Percentiles rank a stretch among this genome's conserved stretches.
phyloP scores from a whole-genome alignment of 306 rosid species.

The Clitoria ternatea region DNA sequence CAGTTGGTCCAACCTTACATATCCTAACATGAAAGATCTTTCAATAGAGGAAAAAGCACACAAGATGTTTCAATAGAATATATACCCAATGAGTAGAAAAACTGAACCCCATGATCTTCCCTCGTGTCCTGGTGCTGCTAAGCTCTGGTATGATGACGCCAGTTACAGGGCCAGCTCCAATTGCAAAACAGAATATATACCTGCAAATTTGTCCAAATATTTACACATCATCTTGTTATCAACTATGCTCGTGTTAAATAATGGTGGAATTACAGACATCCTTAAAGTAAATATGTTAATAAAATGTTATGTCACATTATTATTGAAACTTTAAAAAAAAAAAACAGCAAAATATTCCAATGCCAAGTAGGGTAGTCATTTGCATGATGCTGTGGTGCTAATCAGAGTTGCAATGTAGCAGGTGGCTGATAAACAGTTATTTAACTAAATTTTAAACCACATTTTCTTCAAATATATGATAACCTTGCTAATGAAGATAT shows the following conservation, averaged over 20 bases:
- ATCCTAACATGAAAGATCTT: slow-evolving; percentile 1
- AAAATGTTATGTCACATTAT: not conserved
- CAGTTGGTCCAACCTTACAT: too few relatives aligned
- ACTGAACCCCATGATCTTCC: slow-evolving; percentile 89
- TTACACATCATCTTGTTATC: not conserved
- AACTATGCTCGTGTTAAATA: not conserved
- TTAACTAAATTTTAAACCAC: not conserved
- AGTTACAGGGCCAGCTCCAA: slow-evolving; percentile 93
- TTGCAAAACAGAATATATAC: slow-evolving; percentile 79
- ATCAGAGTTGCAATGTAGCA: not conserved
- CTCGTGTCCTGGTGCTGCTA: slow-evolving; percentile 79
- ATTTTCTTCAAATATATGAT: not conserved
- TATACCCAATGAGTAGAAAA: slow-evolving; percentile 83
- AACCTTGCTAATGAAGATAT: not conserved
- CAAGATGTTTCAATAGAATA: not conserved
- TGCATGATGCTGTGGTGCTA: not conserved
- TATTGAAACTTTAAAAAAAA: not conserved
- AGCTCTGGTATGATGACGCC: slow-evolving; percentile 88
- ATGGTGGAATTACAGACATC: not conserved
- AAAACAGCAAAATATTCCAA: not conserved
- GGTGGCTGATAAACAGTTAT: not conserved
- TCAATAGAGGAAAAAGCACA: not conserved
- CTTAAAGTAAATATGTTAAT: not conserved
- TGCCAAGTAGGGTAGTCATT: not conserved
- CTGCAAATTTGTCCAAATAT: slow-evolving; percentile 47